These are phyloP conservation scores for Pyrrhoderma lamaoense DNA, from an alignment of 1,284 basidiomycete species.

Conservation along the genomic window DNA sequence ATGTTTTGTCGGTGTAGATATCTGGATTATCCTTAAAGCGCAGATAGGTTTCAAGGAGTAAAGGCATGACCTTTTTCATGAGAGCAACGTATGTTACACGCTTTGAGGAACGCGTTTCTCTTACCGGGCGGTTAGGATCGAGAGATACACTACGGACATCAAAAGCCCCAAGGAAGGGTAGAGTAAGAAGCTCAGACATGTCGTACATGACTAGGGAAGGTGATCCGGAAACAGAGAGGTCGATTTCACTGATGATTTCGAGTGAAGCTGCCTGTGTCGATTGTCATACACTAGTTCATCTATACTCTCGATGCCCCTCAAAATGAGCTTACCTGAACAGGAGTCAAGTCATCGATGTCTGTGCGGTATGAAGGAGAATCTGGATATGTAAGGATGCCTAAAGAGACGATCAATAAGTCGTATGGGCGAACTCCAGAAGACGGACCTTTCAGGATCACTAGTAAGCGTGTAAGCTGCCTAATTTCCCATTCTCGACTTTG, in stretches of 20 bases:
- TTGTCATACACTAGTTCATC: too few species aligned
- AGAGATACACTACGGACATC: conserved; percentile 29
- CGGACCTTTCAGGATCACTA: conserved; percentile 70
- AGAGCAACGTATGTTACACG: conserved; percentile 84
- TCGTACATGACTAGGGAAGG: conserved; percentile 74
- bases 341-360: conserved; percentile 79
- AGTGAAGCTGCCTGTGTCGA: conserved; percentile 69
- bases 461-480: conserved; percentile 55
- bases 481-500: conserved; percentile 58
- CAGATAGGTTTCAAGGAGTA: conserved; percentile 66
- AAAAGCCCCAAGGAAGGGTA: conserved; percentile 79
- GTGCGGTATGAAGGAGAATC: conserved; percentile 80
- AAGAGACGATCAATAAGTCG: conserved; percentile 8
- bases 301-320: too few species aligned
- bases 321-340: conserved; percentile 74
- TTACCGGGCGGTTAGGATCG: conserved; percentile 23
- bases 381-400: conserved; percentile 75
- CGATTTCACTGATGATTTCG: conserved; percentile 60
- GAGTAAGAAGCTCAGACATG: conserved; percentile 76
- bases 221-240: conserved; percentile 52
- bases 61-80: conserved; percentile 81
- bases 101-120: conserved; percentile 37
- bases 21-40: conserved; percentile 50
- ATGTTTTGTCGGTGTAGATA: conserved; percentile 75
- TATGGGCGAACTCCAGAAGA: conserved; percentile 24